Evolutionary conservation across 1,139 yeast genomes (phyloP).

Genomic region (Sugiyamaella sp.): DNA sequence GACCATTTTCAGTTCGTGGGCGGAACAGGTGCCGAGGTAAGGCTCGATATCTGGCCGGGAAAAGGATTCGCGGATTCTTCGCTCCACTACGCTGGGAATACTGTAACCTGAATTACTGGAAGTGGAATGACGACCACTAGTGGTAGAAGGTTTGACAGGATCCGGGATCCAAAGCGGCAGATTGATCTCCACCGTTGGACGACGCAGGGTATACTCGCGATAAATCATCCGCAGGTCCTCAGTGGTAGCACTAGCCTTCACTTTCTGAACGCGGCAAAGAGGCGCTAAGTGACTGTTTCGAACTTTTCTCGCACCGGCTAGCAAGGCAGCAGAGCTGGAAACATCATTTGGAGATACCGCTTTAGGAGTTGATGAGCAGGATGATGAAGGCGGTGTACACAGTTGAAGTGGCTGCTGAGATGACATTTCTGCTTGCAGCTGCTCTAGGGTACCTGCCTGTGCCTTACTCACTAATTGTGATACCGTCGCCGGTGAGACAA

Average conservation of each 20-base stretch:
- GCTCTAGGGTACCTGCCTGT: too few species aligned
- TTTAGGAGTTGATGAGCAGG: conserved; percentile 13
- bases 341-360: neutral
- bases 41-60: conserved; percentile 12
- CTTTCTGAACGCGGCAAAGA: conserved; percentile 24
- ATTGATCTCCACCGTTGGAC: conserved; percentile 21
- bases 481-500: neutral
- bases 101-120: conserved; percentile 4
- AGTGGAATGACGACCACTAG: conserved; percentile 9
- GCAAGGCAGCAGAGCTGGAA: conserved; percentile 1
- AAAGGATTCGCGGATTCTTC: conserved; percentile 12
- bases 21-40: conserved; percentile 2
- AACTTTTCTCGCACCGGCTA: conserved; percentile 9
- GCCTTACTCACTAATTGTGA: neutral
- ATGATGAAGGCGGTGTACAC: conserved; percentile 2
- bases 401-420: neutral
- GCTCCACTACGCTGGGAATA: conserved; percentile 16
- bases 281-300: conserved; percentile 22
- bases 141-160: conserved; percentile 10
- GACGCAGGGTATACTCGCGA: conserved; percentile 17
- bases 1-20: conserved; percentile 9
- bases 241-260: conserved; percentile 18
- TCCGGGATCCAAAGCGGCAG: conserved; percentile 26
- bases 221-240: conserved; percentile 24
- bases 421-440: too few species aligned